phyloP scores from a whole-genome alignment of 2,329 filamentous ascomycete species.

The Beauveria brongniartii region DNA sequence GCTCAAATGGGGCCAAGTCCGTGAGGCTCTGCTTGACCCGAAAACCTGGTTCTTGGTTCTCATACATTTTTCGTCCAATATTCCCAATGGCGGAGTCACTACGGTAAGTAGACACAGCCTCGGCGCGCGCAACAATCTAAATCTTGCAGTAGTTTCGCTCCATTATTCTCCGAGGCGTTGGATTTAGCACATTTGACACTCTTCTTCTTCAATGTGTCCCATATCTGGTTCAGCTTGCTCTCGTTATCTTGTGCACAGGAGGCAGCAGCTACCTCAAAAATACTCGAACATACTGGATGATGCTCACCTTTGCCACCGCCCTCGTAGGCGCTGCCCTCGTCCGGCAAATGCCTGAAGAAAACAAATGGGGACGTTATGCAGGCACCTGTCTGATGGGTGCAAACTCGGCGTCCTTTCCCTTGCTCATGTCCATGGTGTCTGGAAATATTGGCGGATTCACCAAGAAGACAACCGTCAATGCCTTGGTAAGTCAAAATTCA shows the following conservation, averaged over 20 bases:
- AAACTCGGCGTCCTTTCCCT: slow-evolving; percentile 32
- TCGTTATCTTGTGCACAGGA: slow-evolving; percentile 17
- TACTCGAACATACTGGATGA: slow-evolving; percentile 20
- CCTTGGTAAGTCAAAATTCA: slow-evolving; percentile 30
- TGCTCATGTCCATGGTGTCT: slow-evolving; percentile 48
- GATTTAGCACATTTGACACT: slow-evolving; percentile 17
- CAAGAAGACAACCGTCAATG: slow-evolving; percentile 52
- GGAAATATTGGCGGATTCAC: slow-evolving; percentile 55
- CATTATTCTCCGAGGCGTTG: slow-evolving; percentile 19
- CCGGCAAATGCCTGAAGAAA: slow-evolving; percentile 14
- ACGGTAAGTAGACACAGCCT: slow-evolving; percentile 22
- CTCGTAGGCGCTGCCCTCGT: slow-evolving; percentile 18
- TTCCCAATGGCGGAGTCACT: slow-evolving; percentile 49
- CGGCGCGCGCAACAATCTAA: neutral
- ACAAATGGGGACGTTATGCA: slow-evolving; percentile 15
- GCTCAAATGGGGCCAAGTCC: slow-evolving; percentile 32
- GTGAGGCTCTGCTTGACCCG: slow-evolving; percentile 29
- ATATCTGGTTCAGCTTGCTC: slow-evolving; percentile 17
- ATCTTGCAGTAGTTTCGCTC: slow-evolving; percentile 15
- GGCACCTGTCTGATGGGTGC: slow-evolving; percentile 44
- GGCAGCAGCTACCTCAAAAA: slow-evolving; percentile 19
- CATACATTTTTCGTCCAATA: slow-evolving; percentile 22
- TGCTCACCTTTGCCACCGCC: slow-evolving; percentile 14
- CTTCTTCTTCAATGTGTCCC: slow-evolving; percentile 16
- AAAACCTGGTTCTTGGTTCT: slow-evolving; percentile 36